These are phyloP conservation scores for Puccinia polysora DNA, from an alignment of 1,284 basidiomycete species.

Conservation along the genomic window DNA sequence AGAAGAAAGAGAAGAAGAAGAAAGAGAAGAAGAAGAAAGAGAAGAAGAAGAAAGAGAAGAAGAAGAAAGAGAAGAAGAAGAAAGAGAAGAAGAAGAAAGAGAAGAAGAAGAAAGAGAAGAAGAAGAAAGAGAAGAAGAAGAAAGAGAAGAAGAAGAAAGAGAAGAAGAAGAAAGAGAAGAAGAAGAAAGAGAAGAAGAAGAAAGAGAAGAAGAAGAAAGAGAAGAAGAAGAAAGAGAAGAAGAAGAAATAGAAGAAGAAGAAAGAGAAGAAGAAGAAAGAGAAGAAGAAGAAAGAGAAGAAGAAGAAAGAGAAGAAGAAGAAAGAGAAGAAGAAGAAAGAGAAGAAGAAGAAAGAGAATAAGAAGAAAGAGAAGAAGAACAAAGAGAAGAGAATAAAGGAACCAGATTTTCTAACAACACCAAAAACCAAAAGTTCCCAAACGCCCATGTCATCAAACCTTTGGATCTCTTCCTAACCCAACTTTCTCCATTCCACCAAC, in stretches of 20 bases:
- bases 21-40: constrained; percentile 1
- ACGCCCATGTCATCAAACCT: no score
- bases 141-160: neutral
- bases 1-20: neutral
- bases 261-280: neutral
- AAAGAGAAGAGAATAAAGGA: neutral
- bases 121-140: neutral
- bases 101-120: neutral
- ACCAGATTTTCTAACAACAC: neutral
- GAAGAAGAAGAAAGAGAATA: neutral
- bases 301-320: neutral
- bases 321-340: neutral
- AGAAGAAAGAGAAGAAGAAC: neutral
- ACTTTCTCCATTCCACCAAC: no score
- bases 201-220: constrained; percentile 2
- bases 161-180: neutral
- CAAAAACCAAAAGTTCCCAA: neutral
- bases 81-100: neutral
- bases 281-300: neutral
- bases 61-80: neutral
- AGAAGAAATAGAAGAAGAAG: neutral
- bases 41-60: neutral
- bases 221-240: neutral
- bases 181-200: neutral
- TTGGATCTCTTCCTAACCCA: no score